phyloP scores from a whole-genome alignment of 2,329 filamentous ascomycete genomes.

The Colletotrichum endophyticum region DNA sequence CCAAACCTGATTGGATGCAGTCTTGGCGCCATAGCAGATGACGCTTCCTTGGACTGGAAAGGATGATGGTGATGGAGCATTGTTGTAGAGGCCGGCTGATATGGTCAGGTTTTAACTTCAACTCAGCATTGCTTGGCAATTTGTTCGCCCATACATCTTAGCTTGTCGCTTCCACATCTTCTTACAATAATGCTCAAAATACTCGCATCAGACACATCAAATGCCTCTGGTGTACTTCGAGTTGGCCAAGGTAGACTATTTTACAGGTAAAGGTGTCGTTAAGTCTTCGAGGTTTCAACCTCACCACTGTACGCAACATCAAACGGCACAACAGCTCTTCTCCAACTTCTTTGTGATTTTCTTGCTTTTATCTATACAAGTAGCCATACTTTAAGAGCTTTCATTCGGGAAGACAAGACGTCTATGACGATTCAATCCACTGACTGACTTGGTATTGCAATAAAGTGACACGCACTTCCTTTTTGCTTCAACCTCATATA shows the following conservation, averaged over 20 bases:
- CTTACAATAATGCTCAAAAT: too few species aligned
- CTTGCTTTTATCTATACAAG: too few species aligned
- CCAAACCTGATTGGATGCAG: not conserved
- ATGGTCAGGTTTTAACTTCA: not conserved
- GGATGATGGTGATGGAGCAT: not conserved
- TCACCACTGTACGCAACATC: too few species aligned
- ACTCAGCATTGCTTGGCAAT: not conserved
- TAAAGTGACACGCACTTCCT: not conserved
- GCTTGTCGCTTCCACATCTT: not conserved
- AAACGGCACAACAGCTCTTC: too few species aligned
- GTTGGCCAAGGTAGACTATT: too few species aligned
- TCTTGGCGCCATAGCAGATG: not conserved
- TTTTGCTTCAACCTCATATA: not conserved
- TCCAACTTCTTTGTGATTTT: too few species aligned
- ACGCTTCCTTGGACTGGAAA: not conserved
- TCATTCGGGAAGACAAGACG: not conserved
- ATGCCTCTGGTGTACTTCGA: too few species aligned
- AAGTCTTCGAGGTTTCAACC: too few species aligned
- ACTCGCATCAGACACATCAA: too few species aligned
- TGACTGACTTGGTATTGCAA: not conserved
- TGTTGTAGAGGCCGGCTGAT: not conserved
- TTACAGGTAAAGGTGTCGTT: fast-evolving
- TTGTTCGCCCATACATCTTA: not conserved
- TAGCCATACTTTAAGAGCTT: too few species aligned
- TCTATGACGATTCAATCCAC: not conserved